Evolutionary conservation across 495 filamentous ascomycete genomes (phyloP).

Genomic region (Penicillium waksmanii): DNA sequence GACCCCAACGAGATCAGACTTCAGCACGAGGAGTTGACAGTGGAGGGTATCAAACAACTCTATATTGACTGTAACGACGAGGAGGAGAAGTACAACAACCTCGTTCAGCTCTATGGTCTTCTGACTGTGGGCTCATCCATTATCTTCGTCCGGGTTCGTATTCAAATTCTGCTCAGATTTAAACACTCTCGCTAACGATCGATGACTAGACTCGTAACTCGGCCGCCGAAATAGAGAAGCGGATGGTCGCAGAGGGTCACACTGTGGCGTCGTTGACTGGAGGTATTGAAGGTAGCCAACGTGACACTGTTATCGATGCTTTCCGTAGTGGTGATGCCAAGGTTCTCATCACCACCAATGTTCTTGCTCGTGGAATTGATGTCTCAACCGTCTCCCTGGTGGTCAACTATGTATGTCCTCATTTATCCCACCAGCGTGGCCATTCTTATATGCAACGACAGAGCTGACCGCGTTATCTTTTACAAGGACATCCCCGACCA

Average conservation of each 20-base stretch:
- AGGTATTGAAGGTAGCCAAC: conserved; percentile 77
- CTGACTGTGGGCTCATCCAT: conserved; percentile 96
- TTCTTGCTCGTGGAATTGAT: conserved; percentile 95
- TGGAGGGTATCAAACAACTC: conserved; percentile 95
- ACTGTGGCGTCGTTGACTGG: conserved; percentile 86
- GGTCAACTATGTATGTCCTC: conserved; percentile 76
- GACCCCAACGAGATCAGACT: conserved; percentile 86
- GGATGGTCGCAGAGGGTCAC: conserved; percentile 88
- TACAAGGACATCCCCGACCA: conserved; percentile 60
- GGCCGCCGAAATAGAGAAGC: conserved; percentile 77
- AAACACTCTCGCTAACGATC: conserved; percentile 26
- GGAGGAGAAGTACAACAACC: conserved; percentile 79
- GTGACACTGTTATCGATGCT: conserved; percentile 82
- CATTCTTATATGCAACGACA: background rate
- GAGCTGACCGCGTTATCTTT: conserved; percentile 13
- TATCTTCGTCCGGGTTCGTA: conserved; percentile 87
- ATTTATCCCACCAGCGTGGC: background rate
- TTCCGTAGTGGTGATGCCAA: conserved; percentile 88
- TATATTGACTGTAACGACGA: conserved; percentile 88
- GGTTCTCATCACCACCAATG: conserved; percentile 98
- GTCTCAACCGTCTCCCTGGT: conserved; percentile 96
- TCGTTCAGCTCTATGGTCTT: conserved; percentile 90
- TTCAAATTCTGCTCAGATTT: background rate
- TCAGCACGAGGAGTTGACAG: conserved; percentile 86
- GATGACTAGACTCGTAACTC: conserved; percentile 70